These are phyloP conservation scores for Phytopythium aichiense DNA, from an alignment of 352 stramenopile species.

Conservation along the genomic window DNA sequence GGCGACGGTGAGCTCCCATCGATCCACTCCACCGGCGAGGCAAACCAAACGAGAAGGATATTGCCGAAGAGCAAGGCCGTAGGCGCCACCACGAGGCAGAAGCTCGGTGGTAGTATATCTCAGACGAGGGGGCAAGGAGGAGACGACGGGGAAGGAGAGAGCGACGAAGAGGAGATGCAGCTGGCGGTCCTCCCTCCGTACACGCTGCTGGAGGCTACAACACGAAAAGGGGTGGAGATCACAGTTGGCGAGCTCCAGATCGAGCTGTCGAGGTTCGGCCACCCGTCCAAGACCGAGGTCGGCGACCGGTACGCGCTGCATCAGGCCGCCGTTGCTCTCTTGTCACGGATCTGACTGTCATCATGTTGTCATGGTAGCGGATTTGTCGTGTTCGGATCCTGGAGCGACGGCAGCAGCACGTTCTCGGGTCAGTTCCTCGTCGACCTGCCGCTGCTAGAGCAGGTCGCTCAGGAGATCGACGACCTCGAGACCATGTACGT, in stretches of 20 bases:
- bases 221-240: constrained; percentile 52
- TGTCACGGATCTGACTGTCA: neutral
- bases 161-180: constrained; percentile 19
- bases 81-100: neutral
- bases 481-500: constrained; percentile 73
- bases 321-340: neutral
- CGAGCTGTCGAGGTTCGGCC: constrained; percentile 22
- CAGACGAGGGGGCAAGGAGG: neutral
- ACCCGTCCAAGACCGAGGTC: constrained; percentile 9
- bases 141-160: constrained; percentile 8
- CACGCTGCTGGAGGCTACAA: constrained; percentile 62
- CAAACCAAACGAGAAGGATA: neutral
- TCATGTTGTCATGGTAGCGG: constrained; percentile 27
- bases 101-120: neutral
- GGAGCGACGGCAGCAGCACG: constrained; percentile 21
- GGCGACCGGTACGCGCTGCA: constrained; percentile 42
- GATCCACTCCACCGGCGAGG: neutral
- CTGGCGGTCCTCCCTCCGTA: constrained; percentile 28
- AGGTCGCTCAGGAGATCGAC: constrained; percentile 55
- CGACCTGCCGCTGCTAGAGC: constrained; percentile 24
- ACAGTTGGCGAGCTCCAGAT: constrained; percentile 60
- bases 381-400: constrained; percentile 40
- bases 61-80: neutral
- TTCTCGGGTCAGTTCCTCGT: constrained; percentile 32
- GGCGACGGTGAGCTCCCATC: neutral